phyloP scores from a whole-genome alignment of 2,329 filamentous ascomycete genomes.

The Elsinoe perseae region DNA sequence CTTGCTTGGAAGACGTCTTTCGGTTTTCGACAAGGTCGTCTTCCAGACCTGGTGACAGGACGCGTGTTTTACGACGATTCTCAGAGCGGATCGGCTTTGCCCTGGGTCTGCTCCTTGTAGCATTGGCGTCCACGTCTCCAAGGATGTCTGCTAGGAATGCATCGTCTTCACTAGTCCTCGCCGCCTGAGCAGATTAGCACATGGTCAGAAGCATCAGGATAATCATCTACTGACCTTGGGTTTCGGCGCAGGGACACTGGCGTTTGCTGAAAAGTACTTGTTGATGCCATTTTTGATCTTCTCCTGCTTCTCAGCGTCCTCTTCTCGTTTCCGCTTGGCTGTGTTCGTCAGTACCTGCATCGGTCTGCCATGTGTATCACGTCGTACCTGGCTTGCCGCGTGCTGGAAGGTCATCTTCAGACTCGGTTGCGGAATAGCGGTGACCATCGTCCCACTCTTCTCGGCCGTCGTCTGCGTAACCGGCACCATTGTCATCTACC shows the following conservation, averaged over 20 bases:
- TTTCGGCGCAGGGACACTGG: conserved; percentile 57
- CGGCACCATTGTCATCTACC: conserved; percentile 94
- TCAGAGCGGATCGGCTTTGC: conserved; percentile 64
- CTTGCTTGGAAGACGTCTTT: conserved; percentile 20
- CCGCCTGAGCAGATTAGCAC: conserved; percentile 45
- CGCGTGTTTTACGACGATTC: conserved; percentile 69
- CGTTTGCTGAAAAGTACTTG: conserved; percentile 84
- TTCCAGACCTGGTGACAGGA: conserved; percentile 65
- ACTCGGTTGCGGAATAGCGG: conserved; percentile 63
- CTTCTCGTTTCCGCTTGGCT: conserved; percentile 83
- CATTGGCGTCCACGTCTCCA: conserved; percentile 78
- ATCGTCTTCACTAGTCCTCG: conserved; percentile 78
- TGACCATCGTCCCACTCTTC: conserved; percentile 81
- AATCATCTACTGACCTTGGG: conserved; percentile 49
- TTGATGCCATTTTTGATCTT: conserved; percentile 87
- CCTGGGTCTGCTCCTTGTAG: conserved; percentile 41
- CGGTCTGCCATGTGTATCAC: background rate
- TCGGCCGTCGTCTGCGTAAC: conserved; percentile 91
- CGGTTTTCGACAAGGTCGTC: conserved; percentile 34
- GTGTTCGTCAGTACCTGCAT: conserved; percentile 18
- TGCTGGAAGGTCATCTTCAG: conserved; percentile 57
- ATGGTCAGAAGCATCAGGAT: background rate
- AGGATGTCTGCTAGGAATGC: conserved; percentile 80
- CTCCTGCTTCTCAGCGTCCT: conserved; percentile 76
- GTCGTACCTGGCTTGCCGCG: conserved; percentile 50